Conservation (phyloP, 2,329 filamentous ascomycete species). For the Epichloe baconii region DNA sequence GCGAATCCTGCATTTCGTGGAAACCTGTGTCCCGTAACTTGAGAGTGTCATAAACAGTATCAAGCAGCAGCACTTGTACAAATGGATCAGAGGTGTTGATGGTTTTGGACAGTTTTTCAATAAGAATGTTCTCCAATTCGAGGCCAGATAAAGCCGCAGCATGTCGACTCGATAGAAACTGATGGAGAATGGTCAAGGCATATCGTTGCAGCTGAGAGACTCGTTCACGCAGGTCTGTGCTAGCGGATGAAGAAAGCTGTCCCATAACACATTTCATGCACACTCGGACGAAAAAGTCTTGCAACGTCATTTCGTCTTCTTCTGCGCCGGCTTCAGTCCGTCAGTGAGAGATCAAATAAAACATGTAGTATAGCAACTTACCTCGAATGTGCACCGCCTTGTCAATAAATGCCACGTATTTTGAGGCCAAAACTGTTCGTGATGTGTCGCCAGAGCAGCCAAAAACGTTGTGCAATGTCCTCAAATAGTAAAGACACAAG, state of each 20-base stretch:
- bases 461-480: constrained; percentile 60
- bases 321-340: constrained; percentile 29
- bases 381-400: constrained; percentile 28
- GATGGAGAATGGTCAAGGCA: constrained; percentile 56
- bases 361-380: constrained; percentile 24
- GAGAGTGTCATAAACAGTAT: constrained; percentile 62
- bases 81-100: constrained; percentile 51
- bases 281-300: constrained; percentile 54
- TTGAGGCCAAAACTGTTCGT: constrained; percentile 58
- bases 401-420: constrained; percentile 23
- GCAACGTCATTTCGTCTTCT: constrained; percentile 45
- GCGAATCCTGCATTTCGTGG: constrained; percentile 28
- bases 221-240: constrained; percentile 22
- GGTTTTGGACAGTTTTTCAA: constrained; percentile 52
- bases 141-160: constrained; percentile 45
- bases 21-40: constrained; percentile 43
- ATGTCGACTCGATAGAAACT: constrained; percentile 53
- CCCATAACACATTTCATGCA: constrained; percentile 47
- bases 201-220: constrained; percentile 57
- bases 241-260: constrained; percentile 10
- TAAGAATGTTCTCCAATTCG: constrained; percentile 57
- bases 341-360: constrained; percentile 10
- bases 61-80: constrained; percentile 65
- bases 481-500: constrained; percentile 66
- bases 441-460: constrained; percentile 51